phyloP scores from a whole-genome alignment of 495 filamentous ascomycete genomes.

The Parachaetomium inaequale region DNA sequence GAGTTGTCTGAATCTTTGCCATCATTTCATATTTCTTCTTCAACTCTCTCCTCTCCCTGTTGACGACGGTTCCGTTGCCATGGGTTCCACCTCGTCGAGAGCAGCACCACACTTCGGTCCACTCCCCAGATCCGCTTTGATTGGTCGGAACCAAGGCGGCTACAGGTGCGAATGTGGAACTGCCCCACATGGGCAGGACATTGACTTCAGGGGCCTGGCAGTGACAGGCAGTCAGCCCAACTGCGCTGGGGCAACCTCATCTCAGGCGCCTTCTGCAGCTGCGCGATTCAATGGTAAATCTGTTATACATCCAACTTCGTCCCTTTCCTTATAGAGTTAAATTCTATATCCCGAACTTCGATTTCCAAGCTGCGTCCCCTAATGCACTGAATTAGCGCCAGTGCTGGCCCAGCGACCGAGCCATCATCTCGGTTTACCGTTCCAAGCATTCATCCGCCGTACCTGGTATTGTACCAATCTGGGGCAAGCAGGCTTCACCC shows the following conservation, averaged over 20 bases:
- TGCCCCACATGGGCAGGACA: no score
- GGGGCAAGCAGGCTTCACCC: background rate
- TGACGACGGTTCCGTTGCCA: no score
- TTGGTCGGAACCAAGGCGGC: no score
- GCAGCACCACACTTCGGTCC: no score
- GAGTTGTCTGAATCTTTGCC: no score
- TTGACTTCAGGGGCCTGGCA: constrained; percentile 4
- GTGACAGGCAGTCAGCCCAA: background rate
- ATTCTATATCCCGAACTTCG: background rate
- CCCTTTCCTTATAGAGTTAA: background rate
- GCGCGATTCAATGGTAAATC: no score
- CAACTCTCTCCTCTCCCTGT: no score
- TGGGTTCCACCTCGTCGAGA: no score
- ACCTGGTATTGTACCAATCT: background rate
- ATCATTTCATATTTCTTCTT: no score
- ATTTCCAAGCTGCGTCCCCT: background rate
- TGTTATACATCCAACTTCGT: background rate
- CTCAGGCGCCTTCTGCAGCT: background rate
- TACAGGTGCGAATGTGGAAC: no score
- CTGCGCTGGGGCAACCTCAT: background rate
- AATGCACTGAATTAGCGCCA: constrained; percentile 1
- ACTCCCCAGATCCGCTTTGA: no score
- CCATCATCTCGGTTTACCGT: background rate
- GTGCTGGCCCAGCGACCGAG: background rate
- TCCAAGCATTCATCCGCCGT: background rate